Percentiles rank a stretch among this genome's conserved stretches.
Conservation (phyloP, 768 basidiomycete species). For the Pulveroboletus sp. region DNA sequence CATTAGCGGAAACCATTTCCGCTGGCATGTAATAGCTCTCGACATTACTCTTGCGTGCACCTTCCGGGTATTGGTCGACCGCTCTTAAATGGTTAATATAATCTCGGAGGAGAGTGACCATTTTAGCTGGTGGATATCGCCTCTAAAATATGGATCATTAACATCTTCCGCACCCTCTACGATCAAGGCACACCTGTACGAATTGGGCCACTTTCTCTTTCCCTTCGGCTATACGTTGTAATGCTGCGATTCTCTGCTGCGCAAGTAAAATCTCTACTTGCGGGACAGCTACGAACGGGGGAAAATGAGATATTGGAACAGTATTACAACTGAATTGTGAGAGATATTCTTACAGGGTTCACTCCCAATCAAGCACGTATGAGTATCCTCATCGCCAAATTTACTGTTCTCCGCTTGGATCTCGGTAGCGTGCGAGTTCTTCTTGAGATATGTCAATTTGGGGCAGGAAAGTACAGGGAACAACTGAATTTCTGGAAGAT, state of each 20-base stretch:
- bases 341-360: constrained; percentile 51
- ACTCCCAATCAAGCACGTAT: constrained; percentile 73
- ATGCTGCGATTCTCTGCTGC: constrained; percentile 46
- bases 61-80: constrained; percentile 36
- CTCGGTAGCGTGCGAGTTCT: constrained; percentile 40
- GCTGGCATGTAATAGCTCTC: constrained; percentile 62
- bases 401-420: constrained; percentile 53
- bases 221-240: constrained; percentile 29
- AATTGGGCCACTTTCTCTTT: constrained; percentile 6
- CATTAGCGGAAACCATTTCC: constrained; percentile 60
- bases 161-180: not conserved
- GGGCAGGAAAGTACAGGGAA: constrained; percentile 75
- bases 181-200: constrained; percentile 13
- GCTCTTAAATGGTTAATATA: constrained; percentile 54
- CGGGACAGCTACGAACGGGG: constrained; percentile 45
- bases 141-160: constrained; percentile 18
- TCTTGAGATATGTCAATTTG: constrained; percentile 76
- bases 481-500: constrained; percentile 57
- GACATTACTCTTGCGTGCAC: constrained; percentile 29
- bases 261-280: constrained; percentile 63
- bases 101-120: constrained; percentile 55
- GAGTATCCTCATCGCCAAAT: constrained; percentile 83
- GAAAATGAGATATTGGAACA: constrained; percentile 2
- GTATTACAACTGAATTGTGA: not conserved
- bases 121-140: constrained; percentile 35